Conservation (phyloP, 1,139 yeast species). For the Maudiozyma humilis region DNA sequence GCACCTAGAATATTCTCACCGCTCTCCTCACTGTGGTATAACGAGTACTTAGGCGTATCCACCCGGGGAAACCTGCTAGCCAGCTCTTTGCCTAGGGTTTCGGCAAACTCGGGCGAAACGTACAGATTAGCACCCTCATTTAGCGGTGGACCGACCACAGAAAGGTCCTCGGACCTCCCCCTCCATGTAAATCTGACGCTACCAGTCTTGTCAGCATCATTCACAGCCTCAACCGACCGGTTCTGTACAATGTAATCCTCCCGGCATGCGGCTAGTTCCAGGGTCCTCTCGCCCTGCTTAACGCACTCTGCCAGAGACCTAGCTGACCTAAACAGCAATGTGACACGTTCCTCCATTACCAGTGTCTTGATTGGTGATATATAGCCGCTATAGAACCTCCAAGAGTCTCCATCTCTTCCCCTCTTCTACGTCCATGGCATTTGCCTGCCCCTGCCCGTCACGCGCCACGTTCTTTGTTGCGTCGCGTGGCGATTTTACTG, state of each 20-base stretch:
- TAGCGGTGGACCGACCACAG: neutral
- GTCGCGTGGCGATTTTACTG: neutral
- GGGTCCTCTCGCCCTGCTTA: neutral
- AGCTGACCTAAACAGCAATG: constrained; percentile 1
- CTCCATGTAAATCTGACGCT: constrained; percentile 1
- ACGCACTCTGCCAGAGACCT: neutral
- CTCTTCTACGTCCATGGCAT: too few relatives aligned
- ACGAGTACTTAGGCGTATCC: neutral
- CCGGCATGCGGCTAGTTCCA: neutral
- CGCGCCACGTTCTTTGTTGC: neutral
- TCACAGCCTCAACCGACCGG: neutral
- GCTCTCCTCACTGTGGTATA: neutral
- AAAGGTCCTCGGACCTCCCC: neutral
- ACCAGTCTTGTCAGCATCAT: neutral
- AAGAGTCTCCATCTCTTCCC: neutral
- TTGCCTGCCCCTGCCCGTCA: too few relatives aligned
- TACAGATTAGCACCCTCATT: constrained; percentile 1
- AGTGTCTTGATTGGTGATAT: too few relatives aligned
- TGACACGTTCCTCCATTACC: neutral
- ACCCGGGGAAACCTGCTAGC: neutral
- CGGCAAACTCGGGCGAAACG: neutral
- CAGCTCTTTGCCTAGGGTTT: neutral
- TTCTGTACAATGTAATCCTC: neutral
- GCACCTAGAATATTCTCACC: neutral
- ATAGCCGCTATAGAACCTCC: neutral